Conservation (phyloP, 2,329 filamentous ascomycete species). For the Tolypocladium pustulatum region DNA sequence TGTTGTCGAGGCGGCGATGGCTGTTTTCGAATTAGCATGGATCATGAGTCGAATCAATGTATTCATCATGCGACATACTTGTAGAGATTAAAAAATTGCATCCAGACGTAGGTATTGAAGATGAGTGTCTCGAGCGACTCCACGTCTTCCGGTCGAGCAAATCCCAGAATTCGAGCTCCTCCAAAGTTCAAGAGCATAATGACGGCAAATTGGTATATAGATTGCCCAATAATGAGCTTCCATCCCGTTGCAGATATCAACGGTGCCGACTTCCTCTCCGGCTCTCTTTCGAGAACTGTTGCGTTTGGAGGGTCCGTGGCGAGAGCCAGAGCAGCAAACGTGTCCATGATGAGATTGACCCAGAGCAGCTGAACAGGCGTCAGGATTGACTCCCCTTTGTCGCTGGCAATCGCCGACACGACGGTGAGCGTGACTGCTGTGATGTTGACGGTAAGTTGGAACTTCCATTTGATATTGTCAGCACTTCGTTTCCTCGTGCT, state of each 20-base stretch:
- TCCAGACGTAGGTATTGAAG: conserved; percentile 63
- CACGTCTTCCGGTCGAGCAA: conserved; percentile 22
- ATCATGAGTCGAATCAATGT: neutral
- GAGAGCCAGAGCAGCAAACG: conserved; percentile 54
- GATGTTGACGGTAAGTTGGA: conserved; percentile 61
- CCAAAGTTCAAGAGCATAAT: conserved; percentile 50
- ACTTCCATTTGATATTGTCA: conserved; percentile 20
- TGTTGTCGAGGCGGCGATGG: neutral
- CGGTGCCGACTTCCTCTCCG: conserved; percentile 53
- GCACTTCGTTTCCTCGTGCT: neutral
- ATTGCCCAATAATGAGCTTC: conserved; percentile 56
- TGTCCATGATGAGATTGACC: conserved; percentile 63
- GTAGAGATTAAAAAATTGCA: conserved; percentile 54
- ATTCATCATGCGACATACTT: neutral
- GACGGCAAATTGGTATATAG: conserved; percentile 49
- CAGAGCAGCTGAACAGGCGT: conserved; percentile 58
- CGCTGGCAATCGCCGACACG: conserved; percentile 47
- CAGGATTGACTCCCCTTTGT: conserved; percentile 45
- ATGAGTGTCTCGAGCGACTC: conserved; percentile 45
- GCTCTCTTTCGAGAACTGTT: conserved; percentile 43
- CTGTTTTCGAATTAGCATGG: neutral
- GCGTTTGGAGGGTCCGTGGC: conserved; percentile 52
- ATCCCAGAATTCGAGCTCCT: conserved; percentile 43
- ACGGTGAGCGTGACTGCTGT: conserved; percentile 57
- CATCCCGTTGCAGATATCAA: conserved; percentile 50